phyloP scores from a whole-genome alignment of 495 filamentous ascomycete genomes.

The Stereocaulon alpinum region DNA sequence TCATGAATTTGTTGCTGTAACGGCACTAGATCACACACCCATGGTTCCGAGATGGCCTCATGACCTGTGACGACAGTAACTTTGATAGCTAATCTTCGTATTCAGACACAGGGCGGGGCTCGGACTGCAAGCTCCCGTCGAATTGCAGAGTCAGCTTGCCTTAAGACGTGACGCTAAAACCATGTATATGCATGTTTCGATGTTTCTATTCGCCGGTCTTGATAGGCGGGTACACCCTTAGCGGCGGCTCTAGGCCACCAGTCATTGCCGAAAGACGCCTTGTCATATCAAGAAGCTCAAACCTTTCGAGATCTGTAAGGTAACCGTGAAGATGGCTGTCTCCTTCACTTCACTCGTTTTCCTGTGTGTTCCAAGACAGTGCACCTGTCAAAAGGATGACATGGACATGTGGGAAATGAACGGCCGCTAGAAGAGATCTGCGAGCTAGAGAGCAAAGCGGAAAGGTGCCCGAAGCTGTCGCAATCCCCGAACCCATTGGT shows the following conservation, averaged over 20 bases:
- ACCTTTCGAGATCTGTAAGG: too few species aligned
- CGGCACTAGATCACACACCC: too few species aligned
- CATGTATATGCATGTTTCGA: neutral
- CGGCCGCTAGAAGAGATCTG: neutral
- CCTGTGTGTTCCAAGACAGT: too few species aligned
- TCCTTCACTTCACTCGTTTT: too few species aligned
- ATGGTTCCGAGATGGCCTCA: too few species aligned
- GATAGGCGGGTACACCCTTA: neutral
- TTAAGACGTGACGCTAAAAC: neutral
- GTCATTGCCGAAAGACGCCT: conserved; percentile 4
- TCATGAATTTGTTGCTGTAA: too few species aligned
- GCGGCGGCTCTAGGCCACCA: conserved; percentile 4
- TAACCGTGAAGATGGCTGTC: too few species aligned
- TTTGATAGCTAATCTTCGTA: neutral
- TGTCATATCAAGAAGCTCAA: neutral
- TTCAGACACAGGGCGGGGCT: neutral
- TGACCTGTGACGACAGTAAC: too few species aligned
- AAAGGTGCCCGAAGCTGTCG: conserved; percentile 3
- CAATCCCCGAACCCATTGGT: neutral
- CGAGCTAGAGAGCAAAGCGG: conserved; percentile 4
- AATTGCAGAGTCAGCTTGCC: neutral
- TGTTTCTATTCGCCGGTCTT: neutral
- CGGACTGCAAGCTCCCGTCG: neutral
- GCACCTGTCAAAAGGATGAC: neutral
- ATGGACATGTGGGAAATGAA: neutral